Evolutionary conservation across 2,329 filamentous ascomycete species (phyloP).

Genomic region (Neofusicoccum parvum): DNA sequence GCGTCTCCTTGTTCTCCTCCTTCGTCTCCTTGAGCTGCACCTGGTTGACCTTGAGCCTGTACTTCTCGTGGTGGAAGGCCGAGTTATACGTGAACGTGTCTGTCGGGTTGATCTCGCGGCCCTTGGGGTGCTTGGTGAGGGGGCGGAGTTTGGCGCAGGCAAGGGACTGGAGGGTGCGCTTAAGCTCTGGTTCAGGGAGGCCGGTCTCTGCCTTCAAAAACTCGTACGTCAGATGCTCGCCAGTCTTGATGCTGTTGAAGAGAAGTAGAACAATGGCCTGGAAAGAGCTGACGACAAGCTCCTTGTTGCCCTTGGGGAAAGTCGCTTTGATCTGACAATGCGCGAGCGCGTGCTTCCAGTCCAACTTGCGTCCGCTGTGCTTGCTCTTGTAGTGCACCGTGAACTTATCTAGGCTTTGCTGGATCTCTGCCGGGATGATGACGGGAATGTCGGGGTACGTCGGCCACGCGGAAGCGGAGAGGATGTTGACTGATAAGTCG

Average conservation of each 20-base stretch:
- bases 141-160: conserved; percentile 89
- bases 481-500: conserved; percentile 81
- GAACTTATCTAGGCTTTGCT: conserved; percentile 76
- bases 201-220: conserved; percentile 76
- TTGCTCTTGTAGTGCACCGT: conserved; percentile 85
- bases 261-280: conserved; percentile 88
- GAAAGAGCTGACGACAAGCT: conserved; percentile 87
- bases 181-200: conserved; percentile 77
- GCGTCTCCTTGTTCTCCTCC: conserved; percentile 91
- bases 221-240: conserved; percentile 70
- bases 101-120: conserved; percentile 72
- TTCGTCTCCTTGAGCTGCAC: conserved; percentile 96
- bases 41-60: conserved; percentile 97
- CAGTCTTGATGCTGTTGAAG: conserved; percentile 73
- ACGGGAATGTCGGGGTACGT: conserved; percentile 79
- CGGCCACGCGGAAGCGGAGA: conserved; percentile 93
- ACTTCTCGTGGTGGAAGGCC: conserved; percentile 76
- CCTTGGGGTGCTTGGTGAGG: conserved; percentile 80
- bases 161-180: conserved; percentile 89
- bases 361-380: conserved; percentile 81
- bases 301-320: conserved; percentile 80
- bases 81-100: conserved; percentile 87
- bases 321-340: conserved; percentile 83
- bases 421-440: conserved; percentile 74
- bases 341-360: conserved; percentile 91